Conservation (phyloP, 2,329 filamentous ascomycete genomes). For the Pseudogymnoascus sp. region DNA sequence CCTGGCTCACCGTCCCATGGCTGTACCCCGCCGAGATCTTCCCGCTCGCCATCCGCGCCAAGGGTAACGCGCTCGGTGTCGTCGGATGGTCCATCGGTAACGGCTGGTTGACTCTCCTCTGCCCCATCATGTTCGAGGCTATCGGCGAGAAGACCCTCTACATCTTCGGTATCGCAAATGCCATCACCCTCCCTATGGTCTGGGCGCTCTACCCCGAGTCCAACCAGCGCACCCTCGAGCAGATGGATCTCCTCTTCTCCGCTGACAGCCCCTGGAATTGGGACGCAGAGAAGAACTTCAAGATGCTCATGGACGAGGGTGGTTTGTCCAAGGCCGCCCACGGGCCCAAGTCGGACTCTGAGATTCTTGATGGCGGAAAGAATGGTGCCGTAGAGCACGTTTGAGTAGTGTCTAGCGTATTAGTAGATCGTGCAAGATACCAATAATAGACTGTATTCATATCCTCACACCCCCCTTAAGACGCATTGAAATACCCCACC, state of each 20-base stretch:
- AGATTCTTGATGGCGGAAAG: background rate
- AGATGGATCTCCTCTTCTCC: conserved; percentile 24
- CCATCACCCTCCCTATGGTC: conserved; percentile 20
- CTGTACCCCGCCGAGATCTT: conserved; percentile 67
- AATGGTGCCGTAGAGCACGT: background rate
- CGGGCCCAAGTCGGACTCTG: background rate
- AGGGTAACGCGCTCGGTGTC: conserved; percentile 68
- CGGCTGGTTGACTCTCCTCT: conserved; percentile 45
- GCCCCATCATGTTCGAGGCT: conserved; percentile 27
- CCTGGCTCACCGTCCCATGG: conserved; percentile 48
- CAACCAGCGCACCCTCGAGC: conserved; percentile 21
- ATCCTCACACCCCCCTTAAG: background rate
- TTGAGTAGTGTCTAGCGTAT: background rate
- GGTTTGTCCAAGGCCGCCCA: background rate
- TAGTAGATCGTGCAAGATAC: background rate
- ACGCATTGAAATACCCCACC: background rate
- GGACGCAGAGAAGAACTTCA: conserved; percentile 19
- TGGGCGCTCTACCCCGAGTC: conserved; percentile 21
- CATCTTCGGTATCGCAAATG: conserved; percentile 24
- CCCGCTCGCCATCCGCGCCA: conserved; percentile 59
- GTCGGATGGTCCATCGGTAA: conserved; percentile 71
- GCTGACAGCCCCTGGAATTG: conserved; percentile 21
- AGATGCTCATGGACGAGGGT: conserved; percentile 11
- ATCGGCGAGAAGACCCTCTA: conserved; percentile 26
- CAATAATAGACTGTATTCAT: background rate